Evolutionary conservation across 2,329 filamentous ascomycete genomes (phyloP).

Genomic region (Hortaea sp.): DNA sequence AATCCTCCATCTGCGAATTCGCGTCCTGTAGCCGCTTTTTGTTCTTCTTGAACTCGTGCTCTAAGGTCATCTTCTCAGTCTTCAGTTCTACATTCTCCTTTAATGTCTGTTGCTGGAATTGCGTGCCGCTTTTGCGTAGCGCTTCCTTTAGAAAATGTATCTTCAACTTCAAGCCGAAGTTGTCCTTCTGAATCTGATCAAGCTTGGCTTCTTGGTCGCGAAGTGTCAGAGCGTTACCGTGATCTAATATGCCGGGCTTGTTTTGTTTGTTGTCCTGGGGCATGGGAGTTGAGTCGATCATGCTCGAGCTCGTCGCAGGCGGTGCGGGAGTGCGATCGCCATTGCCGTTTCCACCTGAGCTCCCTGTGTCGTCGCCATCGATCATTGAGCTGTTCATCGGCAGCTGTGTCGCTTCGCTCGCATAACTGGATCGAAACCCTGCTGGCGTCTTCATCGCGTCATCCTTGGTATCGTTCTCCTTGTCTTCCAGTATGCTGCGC

Average conservation of each 20-base stretch:
- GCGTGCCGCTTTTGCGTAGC: constrained; percentile 73
- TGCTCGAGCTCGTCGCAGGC: constrained; percentile 67
- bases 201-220: constrained; percentile 90
- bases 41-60: constrained; percentile 75
- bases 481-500: constrained; percentile 27
- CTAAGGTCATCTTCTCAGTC: constrained; percentile 81
- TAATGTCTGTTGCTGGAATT: constrained; percentile 78
- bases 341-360: constrained; percentile 44
- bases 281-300: constrained; percentile 67
- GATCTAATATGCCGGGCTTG: constrained; percentile 59
- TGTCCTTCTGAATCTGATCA: constrained; percentile 95
- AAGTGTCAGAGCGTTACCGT: constrained; percentile 82
- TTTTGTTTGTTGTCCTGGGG: constrained; percentile 53
- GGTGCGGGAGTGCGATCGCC: constrained; percentile 64
- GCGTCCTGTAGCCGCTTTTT: constrained; percentile 74
- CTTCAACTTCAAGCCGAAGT: constrained; percentile 92
- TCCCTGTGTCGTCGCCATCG: constrained; percentile 50
- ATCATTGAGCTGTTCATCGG: constrained; percentile 68
- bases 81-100: constrained; percentile 96
- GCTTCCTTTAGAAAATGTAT: constrained; percentile 95
- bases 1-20: constrained; percentile 77
- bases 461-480: constrained; percentile 34
- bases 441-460: constrained; percentile 54
- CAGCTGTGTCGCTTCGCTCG: constrained; percentile 53
- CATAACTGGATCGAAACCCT: constrained; percentile 50